Percentiles rank a stretch among this genome's conserved stretches.
Conservation (phyloP, 768 basidiomycete species). For the Trichaptum fuscoviolaceum region DNA sequence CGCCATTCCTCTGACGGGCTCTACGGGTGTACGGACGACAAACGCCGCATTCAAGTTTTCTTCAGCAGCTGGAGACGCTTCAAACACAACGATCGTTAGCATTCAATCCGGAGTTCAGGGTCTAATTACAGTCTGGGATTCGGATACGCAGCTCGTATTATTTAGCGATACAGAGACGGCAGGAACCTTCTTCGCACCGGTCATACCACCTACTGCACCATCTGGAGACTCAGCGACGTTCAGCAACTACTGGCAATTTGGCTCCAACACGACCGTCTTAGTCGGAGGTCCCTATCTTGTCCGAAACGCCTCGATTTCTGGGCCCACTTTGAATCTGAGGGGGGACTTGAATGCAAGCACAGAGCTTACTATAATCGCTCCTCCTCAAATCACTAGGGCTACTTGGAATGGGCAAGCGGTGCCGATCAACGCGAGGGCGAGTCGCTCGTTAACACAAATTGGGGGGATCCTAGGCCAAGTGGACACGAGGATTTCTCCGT, state of each 20-base stretch:
- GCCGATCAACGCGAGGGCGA: slow-evolving; percentile 29
- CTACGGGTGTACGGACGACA: not conserved
- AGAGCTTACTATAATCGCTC: slow-evolving; percentile 59
- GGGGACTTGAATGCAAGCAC: slow-evolving; percentile 66
- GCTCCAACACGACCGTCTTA: slow-evolving; percentile 64
- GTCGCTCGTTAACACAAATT: slow-evolving; percentile 22
- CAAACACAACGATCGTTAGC: slow-evolving; percentile 38
- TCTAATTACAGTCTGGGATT: slow-evolving; percentile 61
- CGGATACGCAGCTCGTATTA: slow-evolving; percentile 59
- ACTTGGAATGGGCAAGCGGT: slow-evolving; percentile 68
- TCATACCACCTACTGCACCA: slow-evolving; percentile 38
- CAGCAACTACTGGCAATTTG: slow-evolving; percentile 64
- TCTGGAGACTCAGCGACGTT: slow-evolving; percentile 25
- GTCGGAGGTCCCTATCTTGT: slow-evolving; percentile 43
- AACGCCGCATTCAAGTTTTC: not conserved
- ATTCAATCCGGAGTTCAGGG: slow-evolving; percentile 54
- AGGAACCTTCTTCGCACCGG: slow-evolving; percentile 73
- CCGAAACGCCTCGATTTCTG: slow-evolving; percentile 32
- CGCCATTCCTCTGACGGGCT: slow-evolving; percentile 39
- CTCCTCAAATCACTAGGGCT: slow-evolving; percentile 43
- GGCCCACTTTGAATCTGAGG: slow-evolving; percentile 41
- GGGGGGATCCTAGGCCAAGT: slow-evolving; percentile 50
- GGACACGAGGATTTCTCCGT: slow-evolving; percentile 23
- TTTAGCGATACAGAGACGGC: slow-evolving; percentile 63
- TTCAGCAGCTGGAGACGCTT: slow-evolving; percentile 8